Evolutionary conservation across 441 rosid species (phyloP).

Genomic region (Manihot esculenta): DNA sequence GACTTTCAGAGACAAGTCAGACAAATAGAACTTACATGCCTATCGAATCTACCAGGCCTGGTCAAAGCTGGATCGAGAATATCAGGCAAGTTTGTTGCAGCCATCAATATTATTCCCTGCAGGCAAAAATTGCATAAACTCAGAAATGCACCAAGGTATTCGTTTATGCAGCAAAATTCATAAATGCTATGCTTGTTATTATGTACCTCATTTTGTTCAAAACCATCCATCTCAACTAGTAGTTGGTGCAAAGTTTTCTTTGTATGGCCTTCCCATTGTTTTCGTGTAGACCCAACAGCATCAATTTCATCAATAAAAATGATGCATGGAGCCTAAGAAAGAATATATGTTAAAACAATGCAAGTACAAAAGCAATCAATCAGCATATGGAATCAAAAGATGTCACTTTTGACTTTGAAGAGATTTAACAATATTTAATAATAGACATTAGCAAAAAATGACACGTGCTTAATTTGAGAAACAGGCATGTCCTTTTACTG

Average conservation of each 20-base stretch:
- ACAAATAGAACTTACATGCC: conserved; percentile 73
- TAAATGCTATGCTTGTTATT: conserved; percentile 8
- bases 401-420: background rate
- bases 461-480: background rate
- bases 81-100: conserved; percentile 98
- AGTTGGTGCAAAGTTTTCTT: conserved; percentile 98
- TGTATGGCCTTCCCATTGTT: conserved; percentile 99
- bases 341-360: conserved; percentile 6
- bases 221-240: conserved; percentile 99
- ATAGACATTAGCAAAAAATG: background rate
- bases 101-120: conserved; percentile 98
- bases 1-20: conserved; percentile 4
- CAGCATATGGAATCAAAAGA: background rate
- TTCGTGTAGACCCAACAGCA: conserved; percentile 96
- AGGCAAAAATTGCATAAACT: conserved; percentile 17
- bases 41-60: conserved; percentile 98
- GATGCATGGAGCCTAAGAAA: conserved; percentile 88
- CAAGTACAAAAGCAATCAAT: conserved; percentile 7
- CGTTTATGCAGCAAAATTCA: conserved; percentile 2
- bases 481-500: background rate
- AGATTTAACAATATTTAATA: background rate
- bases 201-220: conserved; percentile 94
- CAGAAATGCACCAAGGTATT: background rate
- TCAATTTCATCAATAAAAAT: conserved; percentile 98
- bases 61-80: conserved; percentile 99